Percentiles rank a stretch among this genome's conserved stretches.
Conservation (phyloP, 2,329 filamentous ascomycete genomes). For the Rutstroemia sp. region DNA sequence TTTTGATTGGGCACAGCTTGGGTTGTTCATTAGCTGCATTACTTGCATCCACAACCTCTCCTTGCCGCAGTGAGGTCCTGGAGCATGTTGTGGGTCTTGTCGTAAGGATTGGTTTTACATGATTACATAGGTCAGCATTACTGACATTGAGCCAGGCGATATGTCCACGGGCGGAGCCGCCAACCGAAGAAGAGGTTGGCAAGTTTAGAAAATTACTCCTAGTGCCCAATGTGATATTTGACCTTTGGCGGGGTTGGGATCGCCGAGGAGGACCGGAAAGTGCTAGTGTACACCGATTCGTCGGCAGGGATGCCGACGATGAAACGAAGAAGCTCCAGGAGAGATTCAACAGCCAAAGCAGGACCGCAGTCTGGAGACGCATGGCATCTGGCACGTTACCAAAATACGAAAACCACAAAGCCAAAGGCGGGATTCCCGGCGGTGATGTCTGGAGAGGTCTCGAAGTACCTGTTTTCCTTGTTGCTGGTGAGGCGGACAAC, state of each 20-base stretch:
- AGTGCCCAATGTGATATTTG: constrained; percentile 66
- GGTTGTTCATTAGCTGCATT: constrained; percentile 72
- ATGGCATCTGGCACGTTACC: constrained; percentile 71
- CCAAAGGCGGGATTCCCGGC: constrained; percentile 60
- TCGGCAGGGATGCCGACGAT: constrained; percentile 56
- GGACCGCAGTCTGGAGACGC: constrained; percentile 61
- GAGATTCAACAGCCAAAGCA: constrained; percentile 75
- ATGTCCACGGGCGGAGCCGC: constrained; percentile 66
- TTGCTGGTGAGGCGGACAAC: constrained; percentile 69
- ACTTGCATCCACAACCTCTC: constrained; percentile 49
- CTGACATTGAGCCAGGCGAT: constrained; percentile 40
- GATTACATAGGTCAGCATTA: neutral
- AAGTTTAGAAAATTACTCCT: constrained; percentile 51
- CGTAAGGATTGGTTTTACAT: constrained; percentile 29
- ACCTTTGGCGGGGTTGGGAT: constrained; percentile 72
- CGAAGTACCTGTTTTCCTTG: constrained; percentile 65
- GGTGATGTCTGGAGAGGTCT: constrained; percentile 65
- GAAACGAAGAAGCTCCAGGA: constrained; percentile 62
- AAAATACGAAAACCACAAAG: constrained; percentile 42
- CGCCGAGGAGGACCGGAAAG: constrained; percentile 71
- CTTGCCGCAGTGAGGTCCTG: constrained; percentile 45
- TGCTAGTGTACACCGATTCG: constrained; percentile 70
- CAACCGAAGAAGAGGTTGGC: constrained; percentile 43
- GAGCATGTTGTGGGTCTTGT: constrained; percentile 67
- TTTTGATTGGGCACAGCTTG: constrained; percentile 85